These are phyloP conservation scores for Blastocrithidia nonstop DNA, from an alignment of 208 protist species.

Conservation along the genomic window DNA sequence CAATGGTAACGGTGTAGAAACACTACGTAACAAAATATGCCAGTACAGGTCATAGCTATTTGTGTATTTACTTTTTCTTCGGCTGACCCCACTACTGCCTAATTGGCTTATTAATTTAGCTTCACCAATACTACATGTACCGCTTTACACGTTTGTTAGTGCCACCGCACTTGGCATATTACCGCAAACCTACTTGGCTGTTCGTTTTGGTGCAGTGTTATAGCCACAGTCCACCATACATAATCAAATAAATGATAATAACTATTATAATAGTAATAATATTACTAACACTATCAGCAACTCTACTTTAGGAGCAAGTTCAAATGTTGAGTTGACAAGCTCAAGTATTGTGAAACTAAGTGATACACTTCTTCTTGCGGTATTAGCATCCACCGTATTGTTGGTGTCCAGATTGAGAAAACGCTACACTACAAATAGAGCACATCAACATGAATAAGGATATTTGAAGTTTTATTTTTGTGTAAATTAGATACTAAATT, in stretches of 20 bases:
- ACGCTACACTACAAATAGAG: no score
- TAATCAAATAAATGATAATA: background rate
- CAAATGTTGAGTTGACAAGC: background rate
- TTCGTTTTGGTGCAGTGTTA: constrained; percentile 53
- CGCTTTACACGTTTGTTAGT: constrained; percentile 40
- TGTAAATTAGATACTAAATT: no score
- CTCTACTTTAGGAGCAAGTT: background rate
- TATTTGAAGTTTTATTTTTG: no score
- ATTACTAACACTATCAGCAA: background rate
- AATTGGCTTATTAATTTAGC: constrained; percentile 91
- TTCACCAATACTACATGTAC: constrained; percentile 63
- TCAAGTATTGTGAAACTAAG: constrained; percentile 36
- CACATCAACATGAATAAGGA: no score
- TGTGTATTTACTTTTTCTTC: constrained; percentile 84
- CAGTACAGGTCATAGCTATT: constrained; percentile 54
- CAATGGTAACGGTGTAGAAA: constrained; percentile 33
- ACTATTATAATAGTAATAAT: background rate
- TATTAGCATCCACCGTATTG: constrained; percentile 23
- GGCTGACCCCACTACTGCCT: constrained; percentile 82
- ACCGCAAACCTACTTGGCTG: constrained; percentile 81
- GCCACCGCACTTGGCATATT: constrained; percentile 78
- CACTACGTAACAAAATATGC: constrained; percentile 37
- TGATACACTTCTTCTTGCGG: constrained; percentile 50
- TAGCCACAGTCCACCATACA: constrained; percentile 6
- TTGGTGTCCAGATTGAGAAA: constrained; percentile 17